Base-by-base conservation (phyloP, 306 rosid species). In the Prunus kanzakura region DNA sequence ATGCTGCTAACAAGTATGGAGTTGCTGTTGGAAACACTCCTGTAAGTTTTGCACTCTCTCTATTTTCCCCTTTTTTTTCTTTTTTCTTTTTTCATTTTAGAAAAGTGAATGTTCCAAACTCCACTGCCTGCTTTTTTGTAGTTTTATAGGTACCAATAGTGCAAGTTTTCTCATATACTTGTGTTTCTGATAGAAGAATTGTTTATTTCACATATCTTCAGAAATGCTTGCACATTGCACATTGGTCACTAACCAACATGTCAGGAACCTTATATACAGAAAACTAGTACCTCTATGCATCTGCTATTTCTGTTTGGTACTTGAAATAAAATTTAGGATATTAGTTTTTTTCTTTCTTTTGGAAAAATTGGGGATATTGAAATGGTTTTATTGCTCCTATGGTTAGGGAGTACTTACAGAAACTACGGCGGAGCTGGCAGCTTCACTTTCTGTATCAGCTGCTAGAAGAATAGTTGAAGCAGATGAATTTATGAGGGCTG, bases 381-480 rank as follows among this genome's bases (percentile, higher is more conserved):
- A 52, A 76, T 78, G 47, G 49, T 32, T 80, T 70, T 60, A 30
- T 78, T 75, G 64, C 35, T 76, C 66, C 50, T 72, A 66, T 86
- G 75, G 61, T 82, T 76, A 95, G 99, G 99, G 99, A 84, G 99
- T 95, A 27, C 97, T 95, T 27, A 95, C 99, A 2, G 98, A 96
- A 87, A 96, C 99, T 58, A 96, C 99, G 6, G 99, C 99, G 63
- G 99, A 96, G 87, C 70, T 96, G 62, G 99, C 99, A 13, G 98
- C 99, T 72, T 91, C 99, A 11, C 91, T 96, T 76, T 82, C 99
- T 58, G 35, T 96, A 78, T 78, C 98, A 2, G 99, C 99, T 61
- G 91, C 99, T 46, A 91, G 99, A 85, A 96, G 99, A 85, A 92
- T 96, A 67, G 99, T 96, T 65, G 99, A 96, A 87, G 99, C 99